These are phyloP conservation scores for Flaveria bidentis DNA, from an alignment of 129 eudicot species.

Conservation along the genomic window DNA sequence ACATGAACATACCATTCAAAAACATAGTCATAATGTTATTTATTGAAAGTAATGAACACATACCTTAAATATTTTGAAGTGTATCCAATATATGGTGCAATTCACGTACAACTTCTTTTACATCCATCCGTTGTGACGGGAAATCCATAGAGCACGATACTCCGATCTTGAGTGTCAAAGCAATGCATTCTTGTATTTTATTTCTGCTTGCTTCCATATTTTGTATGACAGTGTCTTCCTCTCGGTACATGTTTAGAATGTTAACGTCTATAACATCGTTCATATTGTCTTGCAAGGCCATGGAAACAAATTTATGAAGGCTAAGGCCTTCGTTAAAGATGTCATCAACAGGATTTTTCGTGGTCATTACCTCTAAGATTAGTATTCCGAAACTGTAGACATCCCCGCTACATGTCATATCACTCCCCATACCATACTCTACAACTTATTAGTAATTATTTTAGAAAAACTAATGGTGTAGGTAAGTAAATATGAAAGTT, in stretches of 20 bases:
- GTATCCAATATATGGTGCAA: not conserved
- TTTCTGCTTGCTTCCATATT: not conserved
- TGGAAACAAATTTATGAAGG: conserved; percentile 12
- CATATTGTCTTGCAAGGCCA: conserved; percentile 20
- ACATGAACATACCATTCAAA: not conserved
- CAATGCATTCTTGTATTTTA: conserved; percentile 9
- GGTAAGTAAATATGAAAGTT: not conserved
- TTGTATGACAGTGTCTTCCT: too few relatives aligned
- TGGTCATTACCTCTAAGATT: conserved; percentile 23
- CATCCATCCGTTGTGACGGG: conserved; percentile 12
- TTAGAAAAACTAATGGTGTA: not conserved
- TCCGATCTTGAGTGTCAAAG: conserved; percentile 15
- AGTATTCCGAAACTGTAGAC: conserved; percentile 28
- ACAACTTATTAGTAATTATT: not conserved
- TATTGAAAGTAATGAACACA: too few relatives aligned
- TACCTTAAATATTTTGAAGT: not conserved
- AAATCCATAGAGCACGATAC: conserved; percentile 24
- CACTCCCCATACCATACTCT: conserved; percentile 27
- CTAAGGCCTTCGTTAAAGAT: conserved; percentile 13
- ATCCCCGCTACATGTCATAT: conserved; percentile 19
- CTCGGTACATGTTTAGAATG: not conserved
- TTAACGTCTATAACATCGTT: not conserved
- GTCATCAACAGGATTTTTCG: conserved; percentile 14
- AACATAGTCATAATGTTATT: too few relatives aligned
- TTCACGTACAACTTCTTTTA: conserved; percentile 10